Evolutionary conservation across 179 eudicot species (phyloP), one percentile per base, ranked within the genome.

Genomic region (Dionaea muscipula): DNA sequence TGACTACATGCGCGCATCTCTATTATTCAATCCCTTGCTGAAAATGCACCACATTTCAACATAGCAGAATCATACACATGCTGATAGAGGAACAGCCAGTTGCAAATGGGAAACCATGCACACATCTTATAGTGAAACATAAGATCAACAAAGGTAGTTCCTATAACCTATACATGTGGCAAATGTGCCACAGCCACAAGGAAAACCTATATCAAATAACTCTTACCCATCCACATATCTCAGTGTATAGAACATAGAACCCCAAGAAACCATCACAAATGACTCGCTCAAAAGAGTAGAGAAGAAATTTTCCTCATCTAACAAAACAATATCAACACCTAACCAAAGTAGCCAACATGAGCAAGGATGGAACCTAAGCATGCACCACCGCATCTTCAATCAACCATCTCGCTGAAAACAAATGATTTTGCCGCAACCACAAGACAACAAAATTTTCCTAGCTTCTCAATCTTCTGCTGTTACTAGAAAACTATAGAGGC

Each of bases 101-200:
- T n/a, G n/a, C n/a, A n/a, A n/a, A n/a, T n/a, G n/a, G n/a, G n/a
- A n/a, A n/a, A n/a, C n/a, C n/a, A n/a, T n/a, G n/a, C n/a, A n/a
- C n/a, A n/a, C n/a, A n/a, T n/a, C n/a, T n/a, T n/a, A n/a, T n/a
- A n/a, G n/a, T n/a, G n/a, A n/a, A n/a, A n/a, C n/a, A n/a, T n/a
- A n/a, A n/a, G n/a, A n/a, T n/a, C n/a, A n/a, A n/a, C n/a, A n/a
- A n/a, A n/a, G n/a, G n/a, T n/a, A n/a, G n/a, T n/a, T n/a, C n/a
- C n/a, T 62, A 55, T 62, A 55, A 17, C 65, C 74, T 69, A 69
- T 69, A 69, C 69, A 69, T 51, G 51, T 33, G 61, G 63, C 62
- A 56, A 56, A 62, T 62, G 39, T 17, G 62, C 69, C 61, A 47
- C 56, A 53, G 16, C 48, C 27, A 45, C 65, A 48, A 28, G 65